Evolutionary conservation across 1,139 yeast species (phyloP).

Genomic region (Geotrichum bryndzae): DNA sequence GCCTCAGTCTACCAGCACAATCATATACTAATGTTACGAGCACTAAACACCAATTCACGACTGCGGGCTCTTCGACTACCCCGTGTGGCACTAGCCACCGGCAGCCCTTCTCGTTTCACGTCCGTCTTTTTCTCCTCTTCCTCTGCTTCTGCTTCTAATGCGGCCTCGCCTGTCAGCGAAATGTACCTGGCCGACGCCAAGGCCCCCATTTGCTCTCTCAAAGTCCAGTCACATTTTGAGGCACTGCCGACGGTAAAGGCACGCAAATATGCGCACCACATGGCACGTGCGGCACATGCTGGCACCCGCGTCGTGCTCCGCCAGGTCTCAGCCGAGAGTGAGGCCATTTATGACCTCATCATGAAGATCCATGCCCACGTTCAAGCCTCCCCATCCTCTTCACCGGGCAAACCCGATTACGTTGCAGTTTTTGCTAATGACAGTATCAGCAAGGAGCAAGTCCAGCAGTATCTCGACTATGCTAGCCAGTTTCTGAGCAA

Average conservation of each 20-base stretch:
- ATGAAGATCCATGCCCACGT: constrained; percentile 50
- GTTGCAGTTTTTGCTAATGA: neutral
- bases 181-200: constrained; percentile 40
- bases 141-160: neutral
- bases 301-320: constrained; percentile 76
- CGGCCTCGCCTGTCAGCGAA: neutral
- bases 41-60: neutral
- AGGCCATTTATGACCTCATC: constrained; percentile 63
- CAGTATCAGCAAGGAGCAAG: constrained; percentile 18
- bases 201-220: constrained; percentile 40
- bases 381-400: constrained; percentile 45
- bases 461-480: constrained; percentile 57
- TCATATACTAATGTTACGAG: neutral
- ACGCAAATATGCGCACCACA: constrained; percentile 69
- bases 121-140: neutral
- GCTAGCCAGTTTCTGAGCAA: constrained; percentile 74
- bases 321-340: constrained; percentile 79
- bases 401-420: constrained; percentile 13
- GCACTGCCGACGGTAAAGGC: constrained; percentile 45
- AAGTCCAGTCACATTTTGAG: constrained; percentile 41
- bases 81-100: neutral
- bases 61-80: neutral
- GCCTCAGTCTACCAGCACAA: neutral
- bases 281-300: constrained; percentile 60
- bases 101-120: neutral